Base-by-base conservation (phyloP, 2,329 filamentous ascomycete genomes). In the Bimuria novae-zelandiae region DNA sequence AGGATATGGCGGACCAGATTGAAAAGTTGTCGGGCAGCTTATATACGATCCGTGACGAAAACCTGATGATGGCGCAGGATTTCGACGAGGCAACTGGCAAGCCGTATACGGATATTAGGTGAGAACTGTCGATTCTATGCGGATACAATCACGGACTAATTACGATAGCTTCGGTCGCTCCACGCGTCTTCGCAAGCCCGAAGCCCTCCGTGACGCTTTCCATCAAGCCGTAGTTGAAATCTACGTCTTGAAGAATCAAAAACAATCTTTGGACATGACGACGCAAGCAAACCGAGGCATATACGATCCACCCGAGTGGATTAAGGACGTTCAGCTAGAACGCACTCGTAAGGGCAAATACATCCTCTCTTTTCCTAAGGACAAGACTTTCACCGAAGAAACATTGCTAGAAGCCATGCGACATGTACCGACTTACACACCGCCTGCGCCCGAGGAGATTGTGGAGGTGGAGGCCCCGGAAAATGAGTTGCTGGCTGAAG, bases 151-250 rank as follows among this genome's bases (percentile, higher is more conserved):
- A 7, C 3, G 14, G 32, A 16, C 47, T 55, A 22, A 51, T 14
- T 1, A 12, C 16, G 5, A 32, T 35, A 67, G 65, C 51, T 70
- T 69, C 42, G 69, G 66, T 27, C 53, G 63, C 25, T 48, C 58
- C 23, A 54, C 52, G 41, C 62, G 61, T 19, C 50, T 55, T 12
- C 55, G 54, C 3, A 55, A 57, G 14, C 39, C 55, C 7, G 39
- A 52, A 14, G 52, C 63, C 10, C 57, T 71, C 14, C 63, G 63
- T 40, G 70, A 65, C 37, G 75, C 79, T 27, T 76, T 86, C 35
- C 81, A 83, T 56, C 79, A 82, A 55, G 79, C 84, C 3, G 73
- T 82, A 10, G 79, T 86, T 4, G 84, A 88, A 63, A 70, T 84
- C 4, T 78, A 80, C 54, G 70, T 81, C 3, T 68, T 84, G 22